phyloP scores from a whole-genome alignment of 805 yeast species.

The Ogataea degrootiae region DNA sequence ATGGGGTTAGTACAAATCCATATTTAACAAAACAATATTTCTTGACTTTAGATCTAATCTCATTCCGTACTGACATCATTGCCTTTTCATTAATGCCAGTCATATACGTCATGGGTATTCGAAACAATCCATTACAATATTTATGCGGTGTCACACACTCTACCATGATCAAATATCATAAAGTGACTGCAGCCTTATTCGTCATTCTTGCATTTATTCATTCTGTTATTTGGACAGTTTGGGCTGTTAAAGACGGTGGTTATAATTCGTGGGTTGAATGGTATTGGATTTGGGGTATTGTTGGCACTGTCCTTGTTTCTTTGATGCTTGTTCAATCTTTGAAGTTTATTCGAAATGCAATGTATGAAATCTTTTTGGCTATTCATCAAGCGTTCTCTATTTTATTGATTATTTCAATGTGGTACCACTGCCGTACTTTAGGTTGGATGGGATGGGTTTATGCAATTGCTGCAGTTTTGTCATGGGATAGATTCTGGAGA shows the following conservation, averaged over 20 bases:
- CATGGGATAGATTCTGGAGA: conserved; percentile 35
- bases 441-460: conserved; percentile 42
- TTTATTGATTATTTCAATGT: conserved; percentile 35
- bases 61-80: conserved; percentile 51
- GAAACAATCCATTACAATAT: conserved; percentile 64
- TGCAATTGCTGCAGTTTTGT: conserved; percentile 36
- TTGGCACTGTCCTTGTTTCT: conserved; percentile 12
- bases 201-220: conserved; percentile 51
- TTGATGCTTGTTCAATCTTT: conserved; percentile 16
- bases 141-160: conserved; percentile 60
- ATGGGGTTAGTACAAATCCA: conserved; percentile 35
- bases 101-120: conserved; percentile 59
- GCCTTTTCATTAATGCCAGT: conserved; percentile 52
- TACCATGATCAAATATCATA: conserved; percentile 61
- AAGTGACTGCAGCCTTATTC: conserved; percentile 55
- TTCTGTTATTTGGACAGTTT: conserved; percentile 49
- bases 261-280: conserved; percentile 40
- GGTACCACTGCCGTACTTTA: conserved; percentile 35
- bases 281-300: conserved; percentile 38
- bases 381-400: conserved; percentile 36
- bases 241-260: conserved; percentile 38
- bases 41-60: conserved; percentile 33
- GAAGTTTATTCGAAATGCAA: conserved; percentile 28
- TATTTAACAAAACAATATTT: conserved; percentile 29
- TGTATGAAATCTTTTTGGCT: conserved; percentile 39